Percentiles rank a stretch among this genome's conserved stretches.
These are phyloP conservation scores for Rubia balearica DNA, from an alignment of 305 asterid genomes.

Conservation along the genomic window DNA sequence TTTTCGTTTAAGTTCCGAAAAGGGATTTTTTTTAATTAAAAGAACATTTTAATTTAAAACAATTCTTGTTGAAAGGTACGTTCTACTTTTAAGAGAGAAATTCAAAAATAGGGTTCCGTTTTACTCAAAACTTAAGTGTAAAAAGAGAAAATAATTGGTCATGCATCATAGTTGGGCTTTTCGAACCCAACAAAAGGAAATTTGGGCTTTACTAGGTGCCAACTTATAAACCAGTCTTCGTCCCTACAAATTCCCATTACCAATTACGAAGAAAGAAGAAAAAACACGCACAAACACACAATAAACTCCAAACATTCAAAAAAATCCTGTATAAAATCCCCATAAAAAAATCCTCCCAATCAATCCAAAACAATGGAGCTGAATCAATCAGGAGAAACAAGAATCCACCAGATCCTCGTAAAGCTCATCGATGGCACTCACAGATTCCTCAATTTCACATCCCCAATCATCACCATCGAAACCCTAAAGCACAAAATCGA, in stretches of 20 bases:
- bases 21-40: no score
- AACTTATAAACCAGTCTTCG: not conserved
- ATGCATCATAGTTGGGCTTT: not conserved
- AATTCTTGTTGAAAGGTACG: no score
- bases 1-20: no score
- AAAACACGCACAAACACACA: not conserved
- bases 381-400: slow-evolving; percentile 20
- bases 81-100: no score
- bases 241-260: not conserved
- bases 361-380: slow-evolving; percentile 38
- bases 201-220: not conserved
- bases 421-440: slow-evolving; percentile 74
- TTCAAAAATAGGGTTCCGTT: no score
- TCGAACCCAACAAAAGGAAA: not conserved
- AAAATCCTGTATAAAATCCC: not conserved
- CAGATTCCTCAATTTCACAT: slow-evolving; percentile 48
- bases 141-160: not conserved
- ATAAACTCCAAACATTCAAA: not conserved
- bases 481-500: slow-evolving; percentile 53
- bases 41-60: no score
- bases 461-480: slow-evolving; percentile 39
- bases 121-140: no score
- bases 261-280: not conserved
- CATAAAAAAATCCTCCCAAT: not conserved
- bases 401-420: slow-evolving; percentile 54